Percentiles rank a stretch among this genome's conserved stretches.
These are phyloP conservation scores for Saccharum spontaneum DNA, from an alignment of 176 grass and related monocot genomes.

Conservation along the genomic window DNA sequence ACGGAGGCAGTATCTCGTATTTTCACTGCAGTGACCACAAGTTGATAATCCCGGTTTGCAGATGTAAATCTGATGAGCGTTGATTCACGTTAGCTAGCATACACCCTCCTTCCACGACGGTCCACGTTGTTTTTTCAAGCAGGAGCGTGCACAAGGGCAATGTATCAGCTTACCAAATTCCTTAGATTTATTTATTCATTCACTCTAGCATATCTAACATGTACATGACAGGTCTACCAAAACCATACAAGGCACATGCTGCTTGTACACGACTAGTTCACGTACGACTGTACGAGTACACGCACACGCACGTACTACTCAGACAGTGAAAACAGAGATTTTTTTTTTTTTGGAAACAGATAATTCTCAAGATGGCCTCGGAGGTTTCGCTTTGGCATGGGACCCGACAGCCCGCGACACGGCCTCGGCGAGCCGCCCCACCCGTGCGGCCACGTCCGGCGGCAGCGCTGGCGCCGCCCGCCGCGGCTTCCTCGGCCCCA, in stretches of 20 bases:
- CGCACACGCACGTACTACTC: background rate
- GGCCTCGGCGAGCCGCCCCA: conserved; percentile 59
- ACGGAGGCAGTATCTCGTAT: no score
- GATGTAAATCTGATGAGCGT: no score
- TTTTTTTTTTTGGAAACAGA: background rate
- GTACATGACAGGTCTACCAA: background rate
- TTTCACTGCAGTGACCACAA: no score
- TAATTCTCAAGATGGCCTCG: conserved; percentile 28
- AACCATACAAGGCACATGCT: background rate
- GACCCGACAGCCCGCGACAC: conserved; percentile 43
- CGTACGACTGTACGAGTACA: background rate
- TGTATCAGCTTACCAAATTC: background rate
- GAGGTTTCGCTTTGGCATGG: conserved; percentile 28
- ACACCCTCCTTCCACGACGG: no score
- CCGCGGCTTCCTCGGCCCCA: conserved; percentile 28
- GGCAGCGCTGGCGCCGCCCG: conserved; percentile 50
- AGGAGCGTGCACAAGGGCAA: background rate
- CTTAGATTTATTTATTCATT: background rate
- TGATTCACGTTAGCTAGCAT: no score
- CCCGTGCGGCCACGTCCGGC: conserved; percentile 56
- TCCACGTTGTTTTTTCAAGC: no score
- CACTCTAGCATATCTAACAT: background rate
- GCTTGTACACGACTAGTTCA: background rate
- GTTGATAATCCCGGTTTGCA: no score
- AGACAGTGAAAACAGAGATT: background rate